A percentile compares a stretch with the other conserved stretches of the same genome.
Conservation (phyloP, 805 yeast genomes). For the Sugiyamaella mastotermitis region DNA sequence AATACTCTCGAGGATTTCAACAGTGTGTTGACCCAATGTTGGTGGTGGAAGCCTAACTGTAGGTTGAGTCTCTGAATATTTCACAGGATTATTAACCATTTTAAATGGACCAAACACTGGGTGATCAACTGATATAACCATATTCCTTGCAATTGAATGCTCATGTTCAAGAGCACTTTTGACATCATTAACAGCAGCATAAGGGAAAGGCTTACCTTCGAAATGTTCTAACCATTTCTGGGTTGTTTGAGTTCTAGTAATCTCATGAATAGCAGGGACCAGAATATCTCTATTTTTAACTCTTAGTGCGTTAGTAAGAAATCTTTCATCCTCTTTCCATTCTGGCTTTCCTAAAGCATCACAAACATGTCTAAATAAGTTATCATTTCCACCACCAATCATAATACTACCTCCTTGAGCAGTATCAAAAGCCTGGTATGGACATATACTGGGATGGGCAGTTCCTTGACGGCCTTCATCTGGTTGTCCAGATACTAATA, state of each 20-base stretch:
- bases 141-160: conserved; percentile 33
- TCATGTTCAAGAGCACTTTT: conserved; percentile 31
- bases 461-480: conserved; percentile 38
- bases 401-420: conserved; percentile 31
- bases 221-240: conserved; percentile 33
- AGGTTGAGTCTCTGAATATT: conserved; percentile 33
- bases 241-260: conserved; percentile 29
- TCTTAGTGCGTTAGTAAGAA: conserved; percentile 31
- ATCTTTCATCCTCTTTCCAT: conserved; percentile 32
- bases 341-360: conserved; percentile 31
- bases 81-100: conserved; percentile 35
- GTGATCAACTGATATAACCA: conserved; percentile 33
- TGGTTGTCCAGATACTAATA: conserved; percentile 33
- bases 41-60: conserved; percentile 33
- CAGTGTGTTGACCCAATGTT: conserved; percentile 34
- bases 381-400: conserved; percentile 40
- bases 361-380: conserved; percentile 29
- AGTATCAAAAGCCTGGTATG: conserved; percentile 37
- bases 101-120: conserved; percentile 32
- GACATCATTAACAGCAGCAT: conserved; percentile 37
- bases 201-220: conserved; percentile 31
- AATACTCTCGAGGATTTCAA: conserved; percentile 26
- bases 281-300: conserved; percentile 31
- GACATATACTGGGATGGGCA: conserved; percentile 37
- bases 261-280: conserved; percentile 28